Conservation (phyloP, 345 rosid species). For the Schrenkiella parvula region DNA sequence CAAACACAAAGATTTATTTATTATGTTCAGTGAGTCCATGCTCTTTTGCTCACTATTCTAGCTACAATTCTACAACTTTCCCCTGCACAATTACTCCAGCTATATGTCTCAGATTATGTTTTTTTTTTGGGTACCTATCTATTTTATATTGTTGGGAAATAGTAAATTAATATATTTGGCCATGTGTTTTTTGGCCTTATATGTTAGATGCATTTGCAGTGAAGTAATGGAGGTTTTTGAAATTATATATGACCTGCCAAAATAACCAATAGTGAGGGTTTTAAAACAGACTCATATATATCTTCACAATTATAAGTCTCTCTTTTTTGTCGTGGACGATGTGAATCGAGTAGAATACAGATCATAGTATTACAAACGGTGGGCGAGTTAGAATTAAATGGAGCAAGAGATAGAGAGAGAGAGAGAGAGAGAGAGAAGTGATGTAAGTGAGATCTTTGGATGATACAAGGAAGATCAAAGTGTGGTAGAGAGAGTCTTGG, state of each 20-base stretch:
- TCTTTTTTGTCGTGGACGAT: slow-evolving; percentile 19
- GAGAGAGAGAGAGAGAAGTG: slow-evolving; percentile 1
- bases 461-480: slow-evolving; percentile 28
- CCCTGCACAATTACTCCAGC: slow-evolving; percentile 5
- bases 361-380: slow-evolving; percentile 12
- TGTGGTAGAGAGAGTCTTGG: slow-evolving; percentile 28
- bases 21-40: slow-evolving; percentile 16
- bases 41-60: slow-evolving; percentile 18
- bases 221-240: not conserved
- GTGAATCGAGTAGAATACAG: slow-evolving; percentile 16
- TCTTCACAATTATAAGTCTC: slow-evolving; percentile 12
- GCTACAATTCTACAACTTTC: slow-evolving; percentile 17
- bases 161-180: not conserved
- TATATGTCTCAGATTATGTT: not conserved
- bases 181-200: slow-evolving; percentile 13
- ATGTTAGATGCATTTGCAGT: slow-evolving; percentile 18
- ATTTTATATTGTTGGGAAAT: not conserved
- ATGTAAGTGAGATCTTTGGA: slow-evolving; percentile 33
- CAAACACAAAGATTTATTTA: not conserved
- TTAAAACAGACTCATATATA: slow-evolving; percentile 13
- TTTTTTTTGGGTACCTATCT: not conserved
- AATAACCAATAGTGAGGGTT: slow-evolving; percentile 13
- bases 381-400: slow-evolving; percentile 8
- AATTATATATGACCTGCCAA: slow-evolving; percentile 5
- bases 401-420: not conserved